Evolutionary conservation across 2,329 filamentous ascomycete genomes (phyloP).

Genomic region (Apiospora aurea): DNA sequence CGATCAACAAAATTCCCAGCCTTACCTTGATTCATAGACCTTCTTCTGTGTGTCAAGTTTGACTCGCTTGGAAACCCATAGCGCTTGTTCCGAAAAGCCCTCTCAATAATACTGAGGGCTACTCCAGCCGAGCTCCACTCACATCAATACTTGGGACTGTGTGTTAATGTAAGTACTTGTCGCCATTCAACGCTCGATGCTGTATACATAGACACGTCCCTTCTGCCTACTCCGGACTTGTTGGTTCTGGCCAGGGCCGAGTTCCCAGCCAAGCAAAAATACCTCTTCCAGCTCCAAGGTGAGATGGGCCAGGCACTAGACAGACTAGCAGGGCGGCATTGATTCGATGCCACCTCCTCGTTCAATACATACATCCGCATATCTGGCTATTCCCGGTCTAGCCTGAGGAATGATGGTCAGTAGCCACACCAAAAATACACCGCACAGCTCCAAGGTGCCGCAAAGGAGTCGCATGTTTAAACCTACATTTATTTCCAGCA

Average conservation of each 20-base stretch:
- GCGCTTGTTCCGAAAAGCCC: conserved; percentile 12
- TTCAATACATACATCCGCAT: conserved; percentile 16
- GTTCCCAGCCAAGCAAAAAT: conserved; percentile 10
- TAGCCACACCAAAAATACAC: too few species aligned
- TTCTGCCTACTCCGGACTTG: not conserved
- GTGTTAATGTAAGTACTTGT: not conserved
- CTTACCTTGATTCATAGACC: conserved; percentile 4
- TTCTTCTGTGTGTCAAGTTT: conserved; percentile 7
- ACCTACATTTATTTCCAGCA: too few species aligned
- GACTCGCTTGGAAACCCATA: conserved; percentile 11
- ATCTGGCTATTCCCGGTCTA: conserved; percentile 14
- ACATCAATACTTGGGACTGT: not conserved
- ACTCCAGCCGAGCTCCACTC: conserved; percentile 4
- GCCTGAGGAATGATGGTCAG: not conserved
- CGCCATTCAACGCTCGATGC: not conserved
- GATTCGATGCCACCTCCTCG: conserved; percentile 10
- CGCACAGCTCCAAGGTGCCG: too few species aligned
- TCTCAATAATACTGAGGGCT: not conserved
- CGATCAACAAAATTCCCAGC: not conserved
- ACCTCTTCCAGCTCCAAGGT: conserved; percentile 3
- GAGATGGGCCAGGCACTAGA: conserved; percentile 9
- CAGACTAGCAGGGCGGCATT: conserved; percentile 17
- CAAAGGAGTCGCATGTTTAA: too few species aligned
- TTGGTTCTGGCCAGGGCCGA: not conserved
- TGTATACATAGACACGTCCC: not conserved